Conservation (phyloP, 1,139 yeast species). For the Wickerhamomyces sp. region DNA sequence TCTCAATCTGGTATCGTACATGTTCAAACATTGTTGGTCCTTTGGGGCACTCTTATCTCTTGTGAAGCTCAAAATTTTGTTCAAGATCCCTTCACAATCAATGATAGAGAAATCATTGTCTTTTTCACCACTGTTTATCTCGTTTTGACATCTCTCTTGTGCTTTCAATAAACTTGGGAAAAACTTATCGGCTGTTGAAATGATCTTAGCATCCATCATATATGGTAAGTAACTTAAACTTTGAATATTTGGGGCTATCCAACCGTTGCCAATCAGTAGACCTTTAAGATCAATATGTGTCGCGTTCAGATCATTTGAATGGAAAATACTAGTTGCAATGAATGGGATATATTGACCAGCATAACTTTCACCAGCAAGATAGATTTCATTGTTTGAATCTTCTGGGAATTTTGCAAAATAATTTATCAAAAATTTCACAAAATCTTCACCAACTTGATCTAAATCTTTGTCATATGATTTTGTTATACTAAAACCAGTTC, state of each 20-base stretch:
- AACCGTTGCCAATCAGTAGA: conserved; percentile 87
- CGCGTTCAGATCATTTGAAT: conserved; percentile 35
- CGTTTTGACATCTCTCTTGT: conserved; percentile 62
- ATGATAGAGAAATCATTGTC: conserved; percentile 31
- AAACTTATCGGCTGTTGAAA: conserved; percentile 36
- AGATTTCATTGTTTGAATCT: conserved; percentile 57
- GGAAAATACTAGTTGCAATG: conserved; percentile 60
- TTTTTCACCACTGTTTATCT: conserved; percentile 31
- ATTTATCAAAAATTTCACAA: conserved; percentile 58
- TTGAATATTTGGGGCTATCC: conserved; percentile 90
- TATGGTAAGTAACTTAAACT: conserved; percentile 79
- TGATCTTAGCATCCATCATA: conserved; percentile 53
- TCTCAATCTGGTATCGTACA: conserved; percentile 70
- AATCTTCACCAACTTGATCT: conserved; percentile 52
- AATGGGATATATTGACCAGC: conserved; percentile 97
- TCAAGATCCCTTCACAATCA: conserved; percentile 48
- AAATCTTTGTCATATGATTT: conserved; percentile 55
- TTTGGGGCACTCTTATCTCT: conserved; percentile 25
- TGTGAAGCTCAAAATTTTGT: conserved; percentile 37
- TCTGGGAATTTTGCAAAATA: conserved; percentile 75
- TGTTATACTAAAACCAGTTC: conserved; percentile 81
- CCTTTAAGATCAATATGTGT: conserved; percentile 50
- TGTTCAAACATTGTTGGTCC: conserved; percentile 59
- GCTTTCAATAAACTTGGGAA: conserved; percentile 39
- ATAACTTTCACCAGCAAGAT: conserved; percentile 90